Base-by-base conservation (phyloP, 345 rosid species). In the Erodium maritimum region DNA sequence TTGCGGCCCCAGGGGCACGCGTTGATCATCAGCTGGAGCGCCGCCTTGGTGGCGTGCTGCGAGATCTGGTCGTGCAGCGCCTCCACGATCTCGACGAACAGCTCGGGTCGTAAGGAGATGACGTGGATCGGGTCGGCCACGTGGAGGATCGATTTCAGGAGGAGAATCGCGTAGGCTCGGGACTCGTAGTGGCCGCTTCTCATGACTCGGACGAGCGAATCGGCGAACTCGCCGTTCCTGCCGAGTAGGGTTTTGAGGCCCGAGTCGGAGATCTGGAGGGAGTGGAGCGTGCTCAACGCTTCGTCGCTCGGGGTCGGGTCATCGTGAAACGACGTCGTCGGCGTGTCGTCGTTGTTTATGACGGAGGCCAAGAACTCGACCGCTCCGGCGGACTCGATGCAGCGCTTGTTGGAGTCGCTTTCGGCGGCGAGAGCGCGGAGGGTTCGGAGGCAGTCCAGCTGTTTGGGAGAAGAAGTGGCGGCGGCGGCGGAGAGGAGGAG, bases 1-100 rank as follows among this genome's bases (percentile, higher is more conserved):
- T 90, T 90, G 57, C 89, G 77, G 60, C 94, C 89, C 83, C 81
- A 76, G 19, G 88, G 83, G 64, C 80, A 75, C 9, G 73, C 11
- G 19, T 50, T 69, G 50, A 78, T 63, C 20, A 90, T 67, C 23
- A 80, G 67, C 52, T 77, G 73, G 60, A 90, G 66, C 16, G 82
- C 77, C 0, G 89, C 74, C 72, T 82, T 90, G 5, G 89, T 66
- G 3, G 89, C 84, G 59, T 83, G 81, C 1, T 60, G 69, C 0
- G 94, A 83, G 55, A 85, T 80, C 34, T 71, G 75, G 46, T 85
- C 91, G 0, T 34, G 72, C 25, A 87, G 46, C 17, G 82, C 72
- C 34, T 71, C 77, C 14, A 85, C 69, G 10, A 80, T 48, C 74
- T 90, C 86, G 4, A 55, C 23, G 57, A 90, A 79, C 11, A 78